Evolutionary conservation across 2,329 filamentous ascomycete species (phyloP).

Genomic region (Xylariaceae sp.): DNA sequence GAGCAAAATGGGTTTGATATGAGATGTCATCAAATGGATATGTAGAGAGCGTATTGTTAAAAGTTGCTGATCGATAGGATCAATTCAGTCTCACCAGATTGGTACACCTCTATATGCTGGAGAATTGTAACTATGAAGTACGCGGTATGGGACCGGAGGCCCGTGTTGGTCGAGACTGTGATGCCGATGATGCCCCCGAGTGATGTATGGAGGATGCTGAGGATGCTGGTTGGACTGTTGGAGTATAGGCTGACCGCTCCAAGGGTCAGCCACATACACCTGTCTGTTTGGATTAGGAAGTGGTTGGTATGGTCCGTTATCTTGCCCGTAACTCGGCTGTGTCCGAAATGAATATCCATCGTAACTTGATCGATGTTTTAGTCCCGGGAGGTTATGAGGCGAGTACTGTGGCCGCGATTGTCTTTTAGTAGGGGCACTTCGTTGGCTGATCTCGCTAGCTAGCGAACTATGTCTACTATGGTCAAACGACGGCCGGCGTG

Average conservation of each 20-base stretch:
- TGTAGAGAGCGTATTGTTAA: not conserved
- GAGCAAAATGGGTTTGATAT: too few relatives aligned
- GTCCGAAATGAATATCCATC: conserved; percentile 30
- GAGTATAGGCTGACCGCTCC: conserved; percentile 33
- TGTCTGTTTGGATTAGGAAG: conserved; percentile 32
- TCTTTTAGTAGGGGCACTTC: conserved; percentile 24
- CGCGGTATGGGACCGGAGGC: conserved; percentile 51
- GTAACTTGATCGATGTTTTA: conserved; percentile 36
- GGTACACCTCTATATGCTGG: conserved; percentile 60
- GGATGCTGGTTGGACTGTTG: conserved; percentile 42
- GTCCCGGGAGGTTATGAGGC: conserved; percentile 17
- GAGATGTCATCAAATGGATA: too few relatives aligned
- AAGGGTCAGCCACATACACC: conserved; percentile 32
- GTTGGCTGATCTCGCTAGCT: conserved; percentile 36
- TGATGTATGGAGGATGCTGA: conserved; percentile 42
- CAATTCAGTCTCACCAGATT: conserved; percentile 55
- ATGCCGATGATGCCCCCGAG: conserved; percentile 47
- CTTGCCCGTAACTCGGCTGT: conserved; percentile 24
- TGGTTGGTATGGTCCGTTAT: conserved; percentile 36
- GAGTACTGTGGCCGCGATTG: conserved; percentile 23
- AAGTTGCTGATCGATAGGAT: conserved; percentile 13
- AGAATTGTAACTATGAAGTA: conserved; percentile 65
- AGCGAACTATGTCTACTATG: conserved; percentile 43
- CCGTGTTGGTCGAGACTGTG: conserved; percentile 44
- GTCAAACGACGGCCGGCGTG: conserved; percentile 36